Conservation (phyloP, 208 protist genomes). For the Leptomonas seymouri region DNA sequence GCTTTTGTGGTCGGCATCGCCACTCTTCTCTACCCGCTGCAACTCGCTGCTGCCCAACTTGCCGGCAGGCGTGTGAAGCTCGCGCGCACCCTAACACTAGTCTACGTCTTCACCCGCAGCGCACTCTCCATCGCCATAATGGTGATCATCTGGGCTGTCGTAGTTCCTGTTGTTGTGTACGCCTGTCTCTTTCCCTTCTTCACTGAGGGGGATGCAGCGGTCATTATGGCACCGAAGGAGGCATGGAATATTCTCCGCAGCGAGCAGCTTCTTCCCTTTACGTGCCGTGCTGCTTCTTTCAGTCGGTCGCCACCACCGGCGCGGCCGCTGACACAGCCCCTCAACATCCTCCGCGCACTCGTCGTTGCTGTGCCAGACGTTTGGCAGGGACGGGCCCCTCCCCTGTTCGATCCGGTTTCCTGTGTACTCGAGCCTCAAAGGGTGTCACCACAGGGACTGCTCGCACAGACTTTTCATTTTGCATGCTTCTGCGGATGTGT, state of each 20-base stretch:
- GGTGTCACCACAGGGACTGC: background rate
- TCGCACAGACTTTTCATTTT: slow-evolving; percentile 1
- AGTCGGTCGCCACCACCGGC: background rate
- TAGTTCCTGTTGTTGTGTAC: slow-evolving; percentile 20
- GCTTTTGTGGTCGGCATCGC: background rate
- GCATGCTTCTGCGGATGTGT: slow-evolving; percentile 15
- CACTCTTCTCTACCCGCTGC: slow-evolving; percentile 1
- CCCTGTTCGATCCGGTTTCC: slow-evolving; percentile 17
- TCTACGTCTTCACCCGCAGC: slow-evolving; percentile 19
- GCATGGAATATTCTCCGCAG: slow-evolving; percentile 18
- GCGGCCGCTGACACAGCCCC: slow-evolving; percentile 17
- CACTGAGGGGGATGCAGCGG: slow-evolving; percentile 20
- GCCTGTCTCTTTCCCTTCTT: slow-evolving; percentile 28
- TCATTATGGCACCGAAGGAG: slow-evolving; percentile 18
- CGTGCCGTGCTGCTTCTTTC: slow-evolving; percentile 1
- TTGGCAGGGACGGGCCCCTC: slow-evolving; percentile 2
- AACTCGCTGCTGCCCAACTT: slow-evolving; percentile 2
- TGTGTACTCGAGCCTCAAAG: background rate
- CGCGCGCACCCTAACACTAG: slow-evolving; percentile 14
- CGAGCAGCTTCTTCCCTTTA: slow-evolving; percentile 23
- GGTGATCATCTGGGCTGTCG: slow-evolving; percentile 11
- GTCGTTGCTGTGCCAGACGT: slow-evolving; percentile 15
- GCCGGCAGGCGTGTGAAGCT: background rate
- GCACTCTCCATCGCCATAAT: slow-evolving; percentile 11
- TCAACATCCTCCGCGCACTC: slow-evolving; percentile 27